These are phyloP conservation scores for Candolleomyces eurysporus DNA, from an alignment of 768 basidiomycete genomes.

Conservation along the genomic window DNA sequence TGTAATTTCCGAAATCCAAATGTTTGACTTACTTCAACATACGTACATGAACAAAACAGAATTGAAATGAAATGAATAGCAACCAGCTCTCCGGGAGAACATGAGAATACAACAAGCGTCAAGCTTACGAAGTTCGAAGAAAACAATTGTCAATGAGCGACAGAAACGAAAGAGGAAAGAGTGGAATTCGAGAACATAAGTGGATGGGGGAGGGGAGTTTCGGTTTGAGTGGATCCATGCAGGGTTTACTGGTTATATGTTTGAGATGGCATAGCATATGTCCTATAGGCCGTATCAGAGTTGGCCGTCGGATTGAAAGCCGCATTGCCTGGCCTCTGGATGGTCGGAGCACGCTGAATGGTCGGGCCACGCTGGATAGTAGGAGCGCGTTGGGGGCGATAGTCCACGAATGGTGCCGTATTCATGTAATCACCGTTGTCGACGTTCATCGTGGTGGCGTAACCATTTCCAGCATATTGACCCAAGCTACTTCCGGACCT, in stretches of 20 bases:
- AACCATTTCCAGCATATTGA: not conserved
- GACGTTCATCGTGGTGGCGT: not conserved
- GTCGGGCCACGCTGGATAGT: not conserved
- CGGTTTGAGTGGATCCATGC: not conserved
- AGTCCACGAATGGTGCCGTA: not conserved
- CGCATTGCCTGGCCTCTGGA: constrained; percentile 1
- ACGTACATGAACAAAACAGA: not conserved
- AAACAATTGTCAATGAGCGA: not conserved
- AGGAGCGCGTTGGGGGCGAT: not conserved
- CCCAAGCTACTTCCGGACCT: not conserved
- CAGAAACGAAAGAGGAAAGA: not conserved
- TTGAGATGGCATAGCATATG: not conserved
- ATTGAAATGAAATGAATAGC: not conserved
- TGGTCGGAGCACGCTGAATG: not conserved
- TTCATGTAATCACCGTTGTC: not conserved
- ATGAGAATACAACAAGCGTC: not conserved
- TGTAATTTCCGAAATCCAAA: no score
- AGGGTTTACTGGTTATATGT: not conserved
- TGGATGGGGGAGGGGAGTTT: not conserved
- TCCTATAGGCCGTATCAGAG: not conserved
- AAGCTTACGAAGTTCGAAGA: not conserved
- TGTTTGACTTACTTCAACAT: not conserved
- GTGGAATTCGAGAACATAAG: not conserved
- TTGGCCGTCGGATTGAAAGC: not conserved
- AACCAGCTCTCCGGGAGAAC: not conserved